Evolutionary conservation across 345 rosid species (phyloP).

Genomic region (Sapria himalayana): DNA sequence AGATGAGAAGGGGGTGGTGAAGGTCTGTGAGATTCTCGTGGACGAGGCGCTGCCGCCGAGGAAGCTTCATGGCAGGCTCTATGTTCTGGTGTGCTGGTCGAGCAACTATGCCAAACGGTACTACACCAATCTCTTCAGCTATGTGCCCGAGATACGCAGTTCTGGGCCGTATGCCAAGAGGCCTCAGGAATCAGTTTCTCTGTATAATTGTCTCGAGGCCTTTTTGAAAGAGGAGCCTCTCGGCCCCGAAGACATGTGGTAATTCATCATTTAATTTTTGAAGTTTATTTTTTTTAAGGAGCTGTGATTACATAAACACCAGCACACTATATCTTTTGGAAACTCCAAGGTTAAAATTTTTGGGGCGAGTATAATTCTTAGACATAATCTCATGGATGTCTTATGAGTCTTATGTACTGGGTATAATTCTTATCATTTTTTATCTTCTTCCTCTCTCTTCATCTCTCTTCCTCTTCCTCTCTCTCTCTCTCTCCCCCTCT

Average conservation of each 20-base stretch:
- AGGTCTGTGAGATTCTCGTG: constrained; percentile 28
- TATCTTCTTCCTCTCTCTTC: too few relatives aligned
- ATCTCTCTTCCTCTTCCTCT: too few relatives aligned
- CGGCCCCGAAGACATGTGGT: constrained; percentile 99
- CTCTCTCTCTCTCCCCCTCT: too few relatives aligned
- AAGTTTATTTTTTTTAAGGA: not conserved
- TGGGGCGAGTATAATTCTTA: too few relatives aligned
- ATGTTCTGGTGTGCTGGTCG: constrained; percentile 65
- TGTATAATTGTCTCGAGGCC: constrained; percentile 88
- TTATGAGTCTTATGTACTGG: too few relatives aligned
- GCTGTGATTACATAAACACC: too few relatives aligned
- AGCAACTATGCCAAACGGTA: constrained; percentile 36
- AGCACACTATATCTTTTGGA: too few relatives aligned
- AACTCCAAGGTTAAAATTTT: too few relatives aligned
- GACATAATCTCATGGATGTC: too few relatives aligned
- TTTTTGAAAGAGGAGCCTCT: constrained; percentile 94
- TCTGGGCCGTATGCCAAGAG: constrained; percentile 37
- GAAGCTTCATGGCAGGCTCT: constrained; percentile 22
- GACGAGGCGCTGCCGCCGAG: constrained; percentile 28
- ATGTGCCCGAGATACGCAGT: constrained; percentile 59
- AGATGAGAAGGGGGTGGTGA: constrained; percentile 39
- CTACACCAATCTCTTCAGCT: constrained; percentile 31
- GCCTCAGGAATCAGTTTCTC: constrained; percentile 66
- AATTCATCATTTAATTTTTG: constrained; percentile 14
- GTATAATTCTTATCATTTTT: too few relatives aligned